Base-by-base conservation (phyloP, 352 stramenopile genomes). In the Phytophthora meadii region DNA sequence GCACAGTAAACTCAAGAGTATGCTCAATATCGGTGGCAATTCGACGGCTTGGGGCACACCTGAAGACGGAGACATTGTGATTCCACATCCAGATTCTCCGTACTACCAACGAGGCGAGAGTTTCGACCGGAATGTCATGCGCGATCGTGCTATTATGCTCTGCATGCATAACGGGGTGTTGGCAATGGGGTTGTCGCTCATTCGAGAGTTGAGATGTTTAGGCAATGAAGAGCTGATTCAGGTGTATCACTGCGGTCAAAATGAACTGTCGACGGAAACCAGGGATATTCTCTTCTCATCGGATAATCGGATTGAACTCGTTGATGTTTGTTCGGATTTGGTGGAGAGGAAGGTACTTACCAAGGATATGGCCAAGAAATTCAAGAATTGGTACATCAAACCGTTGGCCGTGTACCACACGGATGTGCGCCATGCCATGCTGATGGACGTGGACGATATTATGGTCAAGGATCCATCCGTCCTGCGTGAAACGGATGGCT, bases 331-430 rank as follows among this genome's bases (percentile, higher is more conserved):
- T 57, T 68, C 50, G 12, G 59, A 79, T 54, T 44, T 83, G 12
- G 46, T 5, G 57, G 44, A 15, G 7, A 57, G 37, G 40, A 27
- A 46, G 40, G 42, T 73, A 2, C 25, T 83, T 12, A 53, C 52
- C 0, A 30, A 51, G 5, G 19, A 34, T 0, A 44, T 46, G 19
- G 61, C 51, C 15, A 28, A 8, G 4, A 58, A 70, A 22, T 83
- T 81, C 41, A 61, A 72, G 37, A 81, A 57, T 47, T 83, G 60
- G 62, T 83, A 70, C 63, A 64, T 83, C 47, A 83, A 83, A 15
- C 62, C 62, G 25, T 47, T 70, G 22, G 62, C 62, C 5, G 47
- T 70, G 41, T 66, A 61, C 22, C 62, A 70, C 30, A 70, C 62
- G 1, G 62, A 70, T 25, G 55, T 70, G 5, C 39, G 62, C 0